These are phyloP conservation scores for Lepidium aucheri DNA, from an alignment of 345 rosid species.

Conservation along the genomic window DNA sequence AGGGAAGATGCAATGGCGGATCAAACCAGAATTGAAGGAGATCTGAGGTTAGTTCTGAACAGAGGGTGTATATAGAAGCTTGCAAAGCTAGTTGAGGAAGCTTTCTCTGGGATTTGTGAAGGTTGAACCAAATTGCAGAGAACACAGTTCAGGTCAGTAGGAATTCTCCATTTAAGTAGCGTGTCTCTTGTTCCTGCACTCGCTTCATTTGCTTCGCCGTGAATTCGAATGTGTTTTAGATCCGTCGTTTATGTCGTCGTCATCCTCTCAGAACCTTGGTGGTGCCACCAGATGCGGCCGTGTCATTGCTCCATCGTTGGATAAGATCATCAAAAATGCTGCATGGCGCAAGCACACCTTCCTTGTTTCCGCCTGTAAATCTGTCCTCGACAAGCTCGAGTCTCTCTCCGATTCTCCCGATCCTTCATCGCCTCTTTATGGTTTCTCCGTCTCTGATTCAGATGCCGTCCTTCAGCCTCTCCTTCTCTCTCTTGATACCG, in stretches of 20 bases:
- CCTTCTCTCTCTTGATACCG: conserved; percentile 62
- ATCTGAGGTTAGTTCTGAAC: too few species aligned
- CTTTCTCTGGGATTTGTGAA: too few species aligned
- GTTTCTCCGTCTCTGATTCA: conserved; percentile 59
- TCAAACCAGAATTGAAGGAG: too few species aligned
- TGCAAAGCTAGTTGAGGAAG: too few species aligned
- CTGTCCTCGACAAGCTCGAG: conserved; percentile 75
- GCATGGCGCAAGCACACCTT: conserved; percentile 93
- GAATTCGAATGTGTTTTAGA: conserved; percentile 1
- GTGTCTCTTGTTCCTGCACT: too few species aligned
- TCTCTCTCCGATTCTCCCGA: conserved; percentile 37
- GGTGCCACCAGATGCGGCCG: conserved; percentile 78
- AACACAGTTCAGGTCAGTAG: too few species aligned
- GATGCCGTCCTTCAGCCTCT: conserved; percentile 53
- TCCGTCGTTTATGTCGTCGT: conserved; percentile 39
- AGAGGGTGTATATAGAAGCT: too few species aligned
- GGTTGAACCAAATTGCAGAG: too few species aligned
- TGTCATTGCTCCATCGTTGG: conserved; percentile 67
- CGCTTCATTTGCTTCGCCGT: neutral
- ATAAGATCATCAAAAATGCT: conserved; percentile 86
- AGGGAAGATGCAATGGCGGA: too few species aligned
- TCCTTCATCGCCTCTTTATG: conserved; percentile 44
- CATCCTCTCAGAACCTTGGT: conserved; percentile 50
- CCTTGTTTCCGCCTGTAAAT: conserved; percentile 76
- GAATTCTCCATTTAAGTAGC: too few species aligned